Evolutionary conservation across 2,329 filamentous ascomycete species (phyloP).

Genomic region (Reticulascus tulasneorum): DNA sequence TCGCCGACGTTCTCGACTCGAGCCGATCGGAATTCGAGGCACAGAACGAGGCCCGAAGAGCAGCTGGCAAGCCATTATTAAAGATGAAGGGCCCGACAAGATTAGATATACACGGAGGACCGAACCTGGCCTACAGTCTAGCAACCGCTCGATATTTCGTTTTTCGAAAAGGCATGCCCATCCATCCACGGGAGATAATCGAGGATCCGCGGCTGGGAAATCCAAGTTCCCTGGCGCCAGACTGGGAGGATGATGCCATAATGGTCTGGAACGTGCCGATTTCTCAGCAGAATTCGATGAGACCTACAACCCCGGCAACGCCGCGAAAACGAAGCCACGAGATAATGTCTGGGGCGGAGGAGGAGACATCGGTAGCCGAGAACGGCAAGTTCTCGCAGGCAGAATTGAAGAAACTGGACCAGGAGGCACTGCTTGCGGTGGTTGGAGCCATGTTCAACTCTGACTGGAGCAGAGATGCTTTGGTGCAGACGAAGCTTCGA

Average conservation of each 20-base stretch:
- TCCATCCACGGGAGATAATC: slow-evolving; percentile 67
- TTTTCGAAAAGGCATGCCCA: slow-evolving; percentile 75
- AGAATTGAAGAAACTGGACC: slow-evolving; percentile 20
- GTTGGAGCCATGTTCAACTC: slow-evolving; percentile 28
- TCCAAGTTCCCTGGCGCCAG: slow-evolving; percentile 52
- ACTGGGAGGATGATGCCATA: slow-evolving; percentile 73
- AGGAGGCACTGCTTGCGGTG: slow-evolving; percentile 15
- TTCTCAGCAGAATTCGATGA: too few relatives aligned
- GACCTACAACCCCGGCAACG: too few relatives aligned
- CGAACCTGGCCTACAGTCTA: slow-evolving; percentile 74
- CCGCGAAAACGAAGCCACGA: slow-evolving; percentile 30
- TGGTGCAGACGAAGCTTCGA: slow-evolving; percentile 62
- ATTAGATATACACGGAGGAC: slow-evolving; percentile 64
- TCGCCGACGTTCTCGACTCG: slow-evolving; percentile 63
- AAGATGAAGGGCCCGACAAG: slow-evolving; percentile 8
- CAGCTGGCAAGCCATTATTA: slow-evolving; percentile 30
- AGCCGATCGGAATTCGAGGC: slow-evolving; percentile 36
- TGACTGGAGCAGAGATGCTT: slow-evolving; percentile 64
- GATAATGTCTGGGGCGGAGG: slow-evolving; percentile 8
- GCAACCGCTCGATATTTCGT: slow-evolving; percentile 83
- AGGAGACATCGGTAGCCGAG: neutral
- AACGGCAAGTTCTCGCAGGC: slow-evolving; percentile 11
- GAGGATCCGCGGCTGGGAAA: slow-evolving; percentile 31
- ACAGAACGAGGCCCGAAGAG: slow-evolving; percentile 36
- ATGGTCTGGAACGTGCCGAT: slow-evolving; percentile 81